Conservation (phyloP, 2,329 filamentous ascomycete genomes). For the Cercospora canescens region DNA sequence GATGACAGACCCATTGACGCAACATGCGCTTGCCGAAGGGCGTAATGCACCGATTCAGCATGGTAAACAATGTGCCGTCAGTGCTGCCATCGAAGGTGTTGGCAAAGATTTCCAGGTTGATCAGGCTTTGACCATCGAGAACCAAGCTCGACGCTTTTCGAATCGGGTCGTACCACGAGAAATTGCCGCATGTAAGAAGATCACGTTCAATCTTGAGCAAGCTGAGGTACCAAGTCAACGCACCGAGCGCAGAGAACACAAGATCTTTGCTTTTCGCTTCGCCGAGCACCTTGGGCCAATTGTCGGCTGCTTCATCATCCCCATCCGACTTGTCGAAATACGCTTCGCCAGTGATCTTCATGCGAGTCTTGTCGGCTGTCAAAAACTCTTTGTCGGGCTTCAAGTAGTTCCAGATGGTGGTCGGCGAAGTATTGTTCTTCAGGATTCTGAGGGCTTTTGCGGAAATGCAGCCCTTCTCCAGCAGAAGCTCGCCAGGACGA, state of each 20-base stretch:
- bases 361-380: constrained; percentile 77
- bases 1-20: constrained; percentile 96
- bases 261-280: constrained; percentile 75
- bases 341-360: constrained; percentile 74
- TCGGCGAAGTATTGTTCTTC: constrained; percentile 92
- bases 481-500: constrained; percentile 79
- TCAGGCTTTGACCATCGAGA: constrained; percentile 91
- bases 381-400: constrained; percentile 89
- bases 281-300: constrained; percentile 76
- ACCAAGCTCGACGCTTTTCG: constrained; percentile 86
- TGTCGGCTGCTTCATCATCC: constrained; percentile 54
- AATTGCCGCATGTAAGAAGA: constrained; percentile 85
- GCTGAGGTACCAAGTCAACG: constrained; percentile 81
- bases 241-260: constrained; percentile 88
- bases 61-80: constrained; percentile 84
- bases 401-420: constrained; percentile 91
- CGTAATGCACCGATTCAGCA: constrained; percentile 92
- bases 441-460: constrained; percentile 88
- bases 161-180: constrained; percentile 89
- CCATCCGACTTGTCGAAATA: constrained; percentile 68
- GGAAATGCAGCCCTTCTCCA: constrained; percentile 80
- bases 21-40: constrained; percentile 96
- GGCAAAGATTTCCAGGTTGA: constrained; percentile 95
- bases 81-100: constrained; percentile 85
- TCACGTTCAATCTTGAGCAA: constrained; percentile 83